Conservation (phyloP, 495 filamentous ascomycete genomes). For the Trichoderma virens region DNA sequence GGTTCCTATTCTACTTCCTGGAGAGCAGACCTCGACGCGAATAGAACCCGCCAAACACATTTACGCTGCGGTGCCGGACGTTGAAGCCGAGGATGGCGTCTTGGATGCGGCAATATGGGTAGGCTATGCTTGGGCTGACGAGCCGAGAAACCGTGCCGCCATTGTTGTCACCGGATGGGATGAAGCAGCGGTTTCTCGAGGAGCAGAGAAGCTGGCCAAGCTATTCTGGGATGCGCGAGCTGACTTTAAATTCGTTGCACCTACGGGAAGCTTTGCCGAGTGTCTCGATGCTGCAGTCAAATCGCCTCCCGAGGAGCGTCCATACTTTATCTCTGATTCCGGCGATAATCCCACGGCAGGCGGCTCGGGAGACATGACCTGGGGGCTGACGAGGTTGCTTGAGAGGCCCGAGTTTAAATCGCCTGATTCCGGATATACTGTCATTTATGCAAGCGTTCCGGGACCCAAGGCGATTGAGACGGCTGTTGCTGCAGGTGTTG, state of each 20-base stretch:
- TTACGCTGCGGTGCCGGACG: conserved; percentile 39
- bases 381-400: conserved; percentile 41
- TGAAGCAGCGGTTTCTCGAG: conserved; percentile 22
- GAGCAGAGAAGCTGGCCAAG: conserved; percentile 40
- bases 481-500: conserved; percentile 42
- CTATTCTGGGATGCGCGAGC: conserved; percentile 42
- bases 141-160: conserved; percentile 45
- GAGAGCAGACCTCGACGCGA: conserved; percentile 52
- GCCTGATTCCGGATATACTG: conserved; percentile 26
- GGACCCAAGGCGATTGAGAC: conserved; percentile 38
- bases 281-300: conserved; percentile 41
- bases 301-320: conserved; percentile 29
- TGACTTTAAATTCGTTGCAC: conserved; percentile 47
- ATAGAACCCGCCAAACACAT: conserved; percentile 47
- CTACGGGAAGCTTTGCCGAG: conserved; percentile 41
- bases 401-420: conserved; percentile 39
- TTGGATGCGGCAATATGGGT: conserved; percentile 53
- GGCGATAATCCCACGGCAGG: conserved; percentile 53
- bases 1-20: conserved; percentile 46
- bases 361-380: conserved; percentile 49
- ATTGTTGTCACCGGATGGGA: conserved; percentile 49
- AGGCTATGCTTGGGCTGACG: conserved; percentile 54
- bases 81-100: conserved; percentile 34
- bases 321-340: conserved; percentile 53
- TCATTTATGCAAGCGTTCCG: conserved; percentile 52